Evolutionary conservation across 2,329 filamentous ascomycete species (phyloP), one percentile per base, ranked within the genome.

Genomic region (Aureobasidium sp.): DNA sequence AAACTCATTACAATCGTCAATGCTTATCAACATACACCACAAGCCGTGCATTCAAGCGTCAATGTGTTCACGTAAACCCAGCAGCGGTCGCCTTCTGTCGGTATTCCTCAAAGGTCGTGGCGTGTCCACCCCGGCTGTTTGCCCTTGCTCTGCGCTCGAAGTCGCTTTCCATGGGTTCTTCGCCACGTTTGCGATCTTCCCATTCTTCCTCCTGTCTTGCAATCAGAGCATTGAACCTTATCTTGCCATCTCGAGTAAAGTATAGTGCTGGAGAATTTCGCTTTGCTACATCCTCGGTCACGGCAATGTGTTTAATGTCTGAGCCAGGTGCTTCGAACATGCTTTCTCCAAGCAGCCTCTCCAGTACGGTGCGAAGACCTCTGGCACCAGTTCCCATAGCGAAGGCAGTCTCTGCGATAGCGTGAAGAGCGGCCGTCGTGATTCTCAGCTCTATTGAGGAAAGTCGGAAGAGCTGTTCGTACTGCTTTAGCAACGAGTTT

Each of bases 401-500:
- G 58, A 81, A 75, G 2, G 84, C 85, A 32, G 87, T 88, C 64
- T 86, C 83, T 3, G 94, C 93, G 62, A 99, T 86, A 55, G 89
- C 89, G 65, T 86, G 81, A n/a, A 97, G 77, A 0, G 93, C 89
- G 7, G 86, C 85, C 3, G 85, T 87, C 0, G 93, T 97, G 75
- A 97, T 95, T 66, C 84, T 85, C 3, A 99, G 79, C 52, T 90
- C 87, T 60, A 89, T 84, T 39, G 83, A 82, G 1, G 88, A 91
- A 0, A 94, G 88, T 62, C 88, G 84, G 71, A 97, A 97, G 1
- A 97, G 84, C 3, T 91, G 87, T 21, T 87, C 89, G 74, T 97
- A 97, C 75, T 99, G 94, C 50, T 87, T 85, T 3, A 96, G 81
- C 0, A 99, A 82, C 59, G 87, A 90, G 76, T 97, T 96, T 62